Conservation (phyloP, 1,139 yeast species). For the Candida smagusa region DNA sequence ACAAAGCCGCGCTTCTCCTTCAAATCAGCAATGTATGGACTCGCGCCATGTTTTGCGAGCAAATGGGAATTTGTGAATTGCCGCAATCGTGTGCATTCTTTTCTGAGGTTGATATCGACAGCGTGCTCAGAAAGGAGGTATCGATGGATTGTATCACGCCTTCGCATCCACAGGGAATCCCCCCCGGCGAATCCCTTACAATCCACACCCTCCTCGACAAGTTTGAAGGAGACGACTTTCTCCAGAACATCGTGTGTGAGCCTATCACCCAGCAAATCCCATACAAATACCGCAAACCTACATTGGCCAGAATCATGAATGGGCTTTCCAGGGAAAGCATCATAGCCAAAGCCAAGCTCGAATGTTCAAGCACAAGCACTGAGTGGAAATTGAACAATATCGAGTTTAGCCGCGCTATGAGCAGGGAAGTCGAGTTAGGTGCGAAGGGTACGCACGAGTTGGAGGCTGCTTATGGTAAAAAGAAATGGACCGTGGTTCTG, state of each 20-base stretch:
- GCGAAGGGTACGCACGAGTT: slow-evolving; percentile 22
- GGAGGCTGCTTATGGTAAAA: slow-evolving; percentile 5
- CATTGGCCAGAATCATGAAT: slow-evolving; percentile 22
- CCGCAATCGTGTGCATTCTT: slow-evolving; percentile 97
- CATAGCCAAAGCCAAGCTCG: slow-evolving; percentile 26
- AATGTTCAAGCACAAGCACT: slow-evolving; percentile 18
- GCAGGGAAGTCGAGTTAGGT: slow-evolving; percentile 10
- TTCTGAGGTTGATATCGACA: slow-evolving; percentile 89
- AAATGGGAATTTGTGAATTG: slow-evolving; percentile 80
- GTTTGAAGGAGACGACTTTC: slow-evolving; percentile 12
- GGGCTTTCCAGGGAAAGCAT: slow-evolving; percentile 15
- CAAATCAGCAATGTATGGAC: slow-evolving; percentile 96
- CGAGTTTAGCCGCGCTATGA: background rate
- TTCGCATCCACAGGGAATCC: slow-evolving; percentile 68
- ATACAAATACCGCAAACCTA: slow-evolving; percentile 18
- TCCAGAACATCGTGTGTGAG: background rate
- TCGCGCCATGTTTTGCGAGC: slow-evolving; percentile 91
- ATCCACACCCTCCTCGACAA: slow-evolving; percentile 51
- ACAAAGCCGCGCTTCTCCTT: slow-evolving; percentile 73
- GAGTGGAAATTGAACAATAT: slow-evolving; percentile 23
- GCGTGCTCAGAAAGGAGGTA: slow-evolving; percentile 85
- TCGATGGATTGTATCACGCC: slow-evolving; percentile 87
- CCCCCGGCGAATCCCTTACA: slow-evolving; percentile 75
- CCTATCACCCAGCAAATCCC: slow-evolving; percentile 1
- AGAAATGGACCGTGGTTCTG: slow-evolving; percentile 6